phyloP scores from a whole-genome alignment of 164 flowering plant genomes.

The Amborella trichopoda region DNA sequence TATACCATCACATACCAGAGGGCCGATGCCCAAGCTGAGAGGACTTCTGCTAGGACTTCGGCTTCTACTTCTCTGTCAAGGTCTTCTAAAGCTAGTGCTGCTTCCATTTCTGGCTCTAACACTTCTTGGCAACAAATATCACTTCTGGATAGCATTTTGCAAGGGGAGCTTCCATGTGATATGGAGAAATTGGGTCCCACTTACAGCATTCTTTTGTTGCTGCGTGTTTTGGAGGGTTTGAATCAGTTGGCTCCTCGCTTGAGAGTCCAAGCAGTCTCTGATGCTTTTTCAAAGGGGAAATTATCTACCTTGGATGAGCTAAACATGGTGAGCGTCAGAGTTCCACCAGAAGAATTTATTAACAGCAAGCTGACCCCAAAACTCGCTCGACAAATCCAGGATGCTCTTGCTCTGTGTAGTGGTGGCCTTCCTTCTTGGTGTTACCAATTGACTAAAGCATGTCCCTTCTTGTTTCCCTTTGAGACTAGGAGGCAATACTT shows the following conservation, averaged over 20 bases:
- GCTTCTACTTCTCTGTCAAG: conserved; percentile 35
- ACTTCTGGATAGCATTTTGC: conserved; percentile 85
- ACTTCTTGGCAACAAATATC: conserved; percentile 37
- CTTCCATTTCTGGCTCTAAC: conserved; percentile 36
- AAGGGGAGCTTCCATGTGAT: conserved; percentile 91
- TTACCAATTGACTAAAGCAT: conserved; percentile 91
- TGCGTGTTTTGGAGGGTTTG: conserved; percentile 82
- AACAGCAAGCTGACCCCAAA: conserved; percentile 92
- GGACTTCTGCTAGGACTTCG: conserved; percentile 30
- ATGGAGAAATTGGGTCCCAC: conserved; percentile 81
- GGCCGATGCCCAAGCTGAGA: conserved; percentile 47
- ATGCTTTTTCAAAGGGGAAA: conserved; percentile 62
- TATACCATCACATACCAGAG: conserved; percentile 82
- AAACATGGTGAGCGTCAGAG: conserved; percentile 36
- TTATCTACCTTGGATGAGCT: conserved; percentile 41
- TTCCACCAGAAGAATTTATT: conserved; percentile 60
- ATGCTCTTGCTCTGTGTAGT: conserved; percentile 91
- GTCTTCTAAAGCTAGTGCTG: conserved; percentile 39
- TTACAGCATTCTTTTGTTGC: conserved; percentile 60
- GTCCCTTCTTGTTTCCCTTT: conserved; percentile 95
- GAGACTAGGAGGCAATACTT: conserved; percentile 90
- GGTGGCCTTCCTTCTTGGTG: conserved; percentile 99
- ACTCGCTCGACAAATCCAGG: conserved; percentile 89
- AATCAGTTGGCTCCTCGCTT: conserved; percentile 84
- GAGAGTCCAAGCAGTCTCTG: conserved; percentile 48